Percentiles rank a stretch among this genome's conserved stretches.
Conservation (phyloP, 495 filamentous ascomycete species). For the Penicillium manginii region DNA sequence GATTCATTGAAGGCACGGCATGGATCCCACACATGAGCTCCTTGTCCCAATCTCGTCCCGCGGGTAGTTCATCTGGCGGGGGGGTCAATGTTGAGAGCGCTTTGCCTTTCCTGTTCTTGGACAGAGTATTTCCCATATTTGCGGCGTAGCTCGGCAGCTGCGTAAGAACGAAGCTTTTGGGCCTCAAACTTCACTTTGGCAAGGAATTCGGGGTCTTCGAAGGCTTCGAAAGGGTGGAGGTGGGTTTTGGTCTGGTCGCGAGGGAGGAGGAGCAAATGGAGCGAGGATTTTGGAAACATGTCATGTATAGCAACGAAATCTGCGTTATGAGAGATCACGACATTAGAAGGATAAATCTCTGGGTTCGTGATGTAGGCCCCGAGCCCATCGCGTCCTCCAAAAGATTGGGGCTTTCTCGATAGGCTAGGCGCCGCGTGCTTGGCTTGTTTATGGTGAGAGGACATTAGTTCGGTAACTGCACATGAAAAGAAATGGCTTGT, state of each 20-base stretch:
- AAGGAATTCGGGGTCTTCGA: conserved; percentile 73
- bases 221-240: conserved; percentile 78
- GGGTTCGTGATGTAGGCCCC: conserved; percentile 74
- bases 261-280: conserved; percentile 87
- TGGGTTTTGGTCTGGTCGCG: conserved; percentile 63
- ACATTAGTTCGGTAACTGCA: conserved; percentile 71
- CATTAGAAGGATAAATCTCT: conserved; percentile 57
- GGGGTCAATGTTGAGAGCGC: conserved; percentile 52
- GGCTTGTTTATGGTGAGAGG: conserved; percentile 55
- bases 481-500: background rate
- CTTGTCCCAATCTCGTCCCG: conserved; percentile 75
- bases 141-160: conserved; percentile 76
- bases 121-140: conserved; percentile 65
- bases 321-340: conserved; percentile 70
- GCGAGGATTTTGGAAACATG: conserved; percentile 77
- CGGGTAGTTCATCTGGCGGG: conserved; percentile 57
- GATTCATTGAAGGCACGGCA: conserved; percentile 86
- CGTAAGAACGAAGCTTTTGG: conserved; percentile 61
- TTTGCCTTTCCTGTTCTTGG: conserved; percentile 58
- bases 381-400: conserved; percentile 63
- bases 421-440: conserved; percentile 33
- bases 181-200: conserved; percentile 62
- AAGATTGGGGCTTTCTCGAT: conserved; percentile 35
- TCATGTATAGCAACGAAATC: conserved; percentile 84
- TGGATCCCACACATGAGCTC: conserved; percentile 83